Evolutionary conservation across 768 basidiomycete species (phyloP).

Genomic region (Suillus luteus): DNA sequence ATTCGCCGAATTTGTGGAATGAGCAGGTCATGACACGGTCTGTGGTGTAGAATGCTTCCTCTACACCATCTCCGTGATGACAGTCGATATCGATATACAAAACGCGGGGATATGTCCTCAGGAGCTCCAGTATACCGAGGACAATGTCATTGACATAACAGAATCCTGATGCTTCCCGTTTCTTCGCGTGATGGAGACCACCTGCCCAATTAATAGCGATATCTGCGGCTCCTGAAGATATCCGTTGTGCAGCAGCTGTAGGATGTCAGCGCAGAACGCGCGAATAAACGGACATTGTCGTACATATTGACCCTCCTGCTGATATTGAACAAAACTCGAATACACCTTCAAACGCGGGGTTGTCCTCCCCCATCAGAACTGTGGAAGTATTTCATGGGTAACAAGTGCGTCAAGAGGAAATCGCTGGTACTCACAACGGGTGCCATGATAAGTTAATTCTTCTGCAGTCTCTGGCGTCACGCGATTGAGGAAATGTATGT

Average conservation of each 20-base stretch:
- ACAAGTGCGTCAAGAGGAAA: not conserved
- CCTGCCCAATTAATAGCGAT: slow-evolving; percentile 97
- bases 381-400: slow-evolving; percentile 14
- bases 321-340: slow-evolving; percentile 98
- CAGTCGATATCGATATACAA: slow-evolving; percentile 98
- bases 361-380: slow-evolving; percentile 84
- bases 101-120: slow-evolving; percentile 84
- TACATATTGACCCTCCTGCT: slow-evolving; percentile 92
- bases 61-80: slow-evolving; percentile 98
- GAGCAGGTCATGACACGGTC: slow-evolving; percentile 97
- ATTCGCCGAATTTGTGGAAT: slow-evolving; percentile 95
- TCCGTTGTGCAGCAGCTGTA: slow-evolving; percentile 75
- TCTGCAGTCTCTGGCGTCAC: slow-evolving; percentile 93
- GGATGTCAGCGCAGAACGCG: slow-evolving; percentile 7
- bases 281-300: slow-evolving; percentile 23
- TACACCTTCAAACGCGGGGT: slow-evolving; percentile 93
- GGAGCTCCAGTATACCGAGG: slow-evolving; percentile 87
- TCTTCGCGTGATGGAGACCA: slow-evolving; percentile 99
- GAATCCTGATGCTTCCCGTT: slow-evolving; percentile 95
- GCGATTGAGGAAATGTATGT: slow-evolving; percentile 84
- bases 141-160: slow-evolving; percentile 99
- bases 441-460: slow-evolving; percentile 81
- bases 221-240: slow-evolving; percentile 78
- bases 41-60: slow-evolving; percentile 97
- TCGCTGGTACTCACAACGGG: slow-evolving; percentile 64